Base-by-base conservation (phyloP, 495 filamentous ascomycete species). In the Lasiosphaeria miniovina region DNA sequence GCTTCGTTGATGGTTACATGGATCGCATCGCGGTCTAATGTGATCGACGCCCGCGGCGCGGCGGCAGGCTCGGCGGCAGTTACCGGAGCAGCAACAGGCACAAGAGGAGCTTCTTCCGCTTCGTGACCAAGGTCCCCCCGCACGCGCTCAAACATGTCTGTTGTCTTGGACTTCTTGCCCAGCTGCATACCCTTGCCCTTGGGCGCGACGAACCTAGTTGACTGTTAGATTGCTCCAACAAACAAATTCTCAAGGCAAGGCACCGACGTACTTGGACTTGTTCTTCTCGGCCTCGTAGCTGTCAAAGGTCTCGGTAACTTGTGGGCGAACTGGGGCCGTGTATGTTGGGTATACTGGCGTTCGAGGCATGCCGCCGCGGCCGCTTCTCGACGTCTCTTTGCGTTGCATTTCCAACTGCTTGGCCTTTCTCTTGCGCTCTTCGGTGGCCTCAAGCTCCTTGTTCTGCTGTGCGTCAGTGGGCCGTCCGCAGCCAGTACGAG, bases 181-280 rank as follows among this genome's bases (percentile, higher is more conserved):
- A 98, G 77, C 73, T 97, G 93, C 94, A 98, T 97, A 54, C 94
- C 94, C 76, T 98, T 98, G 59, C 91, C 91, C 70, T 93, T 91
- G 40, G 86, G 83, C 34, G 89, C 84, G 50, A 86, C 70, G 36
- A 78, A 73, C 67, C 77, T 75, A 55, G 3, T n/a, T 3, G 14
- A 38, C 14, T 9, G 64, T 73, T 56, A 74, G 70, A 53, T 53
- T n/a, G 32, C 8, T 12, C 7, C 43, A 33, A 12, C 36, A 14
- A 10, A 4, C 17, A 35, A 34, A 11, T 33, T 11, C 36, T 7
- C 12, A 15, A 12, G n/a, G 15, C 43, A 14, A 9, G 46, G 24
- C 24, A 24, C 24, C 15, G 9, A 65, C 86, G 60, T 81, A 89
- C 88, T 88, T 89, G 66, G 87, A 71, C 76, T 96, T 96, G 76